phyloP scores from a whole-genome alignment of 805 yeast genomes.

The Ogataea nakhonphanomensis region DNA sequence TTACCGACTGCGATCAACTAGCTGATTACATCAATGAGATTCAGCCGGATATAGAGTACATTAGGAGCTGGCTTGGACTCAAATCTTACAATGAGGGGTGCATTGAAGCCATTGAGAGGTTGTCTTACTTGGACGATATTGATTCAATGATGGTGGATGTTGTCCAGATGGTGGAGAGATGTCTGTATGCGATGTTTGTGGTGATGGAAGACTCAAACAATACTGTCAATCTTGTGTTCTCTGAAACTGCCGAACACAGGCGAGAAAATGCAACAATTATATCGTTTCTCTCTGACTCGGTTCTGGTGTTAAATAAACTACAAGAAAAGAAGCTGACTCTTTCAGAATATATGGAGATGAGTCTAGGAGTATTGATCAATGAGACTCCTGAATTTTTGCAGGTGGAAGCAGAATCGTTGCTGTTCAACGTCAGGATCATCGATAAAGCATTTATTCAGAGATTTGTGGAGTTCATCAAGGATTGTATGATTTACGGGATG shows the following conservation, averaged over 20 bases:
- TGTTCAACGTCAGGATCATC: constrained; percentile 6
- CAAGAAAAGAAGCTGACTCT: constrained; percentile 9
- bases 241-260: constrained; percentile 9
- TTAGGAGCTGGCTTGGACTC: constrained; percentile 21
- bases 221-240: constrained; percentile 12
- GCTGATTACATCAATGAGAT: constrained; percentile 14
- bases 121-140: constrained; percentile 17
- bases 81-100: constrained; percentile 26
- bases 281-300: constrained; percentile 20
- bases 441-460: constrained; percentile 17
- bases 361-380: constrained; percentile 11
- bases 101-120: constrained; percentile 24
- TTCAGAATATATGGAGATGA: constrained; percentile 16
- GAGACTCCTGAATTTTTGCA: constrained; percentile 22
- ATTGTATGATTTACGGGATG: constrained; percentile 25
- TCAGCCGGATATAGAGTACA: constrained; percentile 23
- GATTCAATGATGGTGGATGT: constrained; percentile 24
- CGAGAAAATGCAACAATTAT: constrained; percentile 11
- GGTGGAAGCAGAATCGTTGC: constrained; percentile 14
- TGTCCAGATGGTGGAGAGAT: constrained; percentile 24
- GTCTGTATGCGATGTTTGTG: constrained; percentile 22
- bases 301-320: constrained; percentile 16
- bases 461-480: constrained; percentile 25
- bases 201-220: constrained; percentile 15
- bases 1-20: constrained; percentile 7